These are phyloP conservation scores for Leccinum truebloodii DNA, from an alignment of 768 basidiomycete genomes.

Conservation along the genomic window DNA sequence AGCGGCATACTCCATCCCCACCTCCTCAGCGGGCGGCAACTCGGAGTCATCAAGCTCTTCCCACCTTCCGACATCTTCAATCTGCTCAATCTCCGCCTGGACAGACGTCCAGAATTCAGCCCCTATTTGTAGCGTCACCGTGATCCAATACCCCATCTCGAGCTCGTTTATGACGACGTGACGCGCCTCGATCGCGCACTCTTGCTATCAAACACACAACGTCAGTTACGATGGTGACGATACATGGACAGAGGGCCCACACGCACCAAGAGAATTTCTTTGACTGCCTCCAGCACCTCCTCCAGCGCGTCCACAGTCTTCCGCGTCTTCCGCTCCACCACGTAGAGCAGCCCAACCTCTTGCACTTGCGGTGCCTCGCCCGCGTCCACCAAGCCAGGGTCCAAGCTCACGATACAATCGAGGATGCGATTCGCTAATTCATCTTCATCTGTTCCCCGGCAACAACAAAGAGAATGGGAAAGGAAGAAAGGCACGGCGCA, in stretches of 20 bases:
- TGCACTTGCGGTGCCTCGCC: slow-evolving; percentile 4
- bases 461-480: neutral
- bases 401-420: slow-evolving; percentile 6
- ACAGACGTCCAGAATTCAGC: neutral
- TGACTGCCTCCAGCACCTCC: neutral
- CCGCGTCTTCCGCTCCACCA: slow-evolving; percentile 5
- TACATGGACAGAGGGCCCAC: neutral
- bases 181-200: slow-evolving; percentile 3
- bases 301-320: slow-evolving; percentile 3
- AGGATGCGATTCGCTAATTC: slow-evolving; percentile 11
- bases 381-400: slow-evolving; percentile 1
- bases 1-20: neutral
- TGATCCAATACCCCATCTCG: slow-evolving; percentile 25
- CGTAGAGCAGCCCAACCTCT: slow-evolving; percentile 15
- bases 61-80: neutral
- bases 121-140: slow-evolving; percentile 1
- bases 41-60: neutral
- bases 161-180: slow-evolving; percentile 6
- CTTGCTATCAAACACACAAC: neutral
- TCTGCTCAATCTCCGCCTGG: neutral
- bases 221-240: neutral
- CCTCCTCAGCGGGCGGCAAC: neutral
- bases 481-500: neutral
- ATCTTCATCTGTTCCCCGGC: slow-evolving; percentile 8
- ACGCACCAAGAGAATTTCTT: slow-evolving; percentile 12